Evolutionary conservation across 2,329 filamentous ascomycete species (phyloP).

Genomic region (Ophiostoma pallidulum): DNA sequence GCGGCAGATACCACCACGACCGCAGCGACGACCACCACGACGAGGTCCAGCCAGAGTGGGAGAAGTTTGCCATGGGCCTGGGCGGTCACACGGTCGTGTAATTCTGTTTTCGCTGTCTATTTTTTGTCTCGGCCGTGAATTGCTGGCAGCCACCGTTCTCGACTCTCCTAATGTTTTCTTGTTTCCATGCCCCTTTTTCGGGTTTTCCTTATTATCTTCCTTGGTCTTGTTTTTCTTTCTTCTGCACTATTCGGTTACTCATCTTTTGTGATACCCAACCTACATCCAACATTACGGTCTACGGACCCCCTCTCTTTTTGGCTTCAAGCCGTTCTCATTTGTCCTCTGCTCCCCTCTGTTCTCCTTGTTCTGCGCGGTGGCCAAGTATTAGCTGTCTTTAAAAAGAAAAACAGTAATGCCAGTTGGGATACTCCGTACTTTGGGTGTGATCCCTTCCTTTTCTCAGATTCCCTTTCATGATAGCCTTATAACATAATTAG

Average conservation of each 20-base stretch:
- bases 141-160: background rate
- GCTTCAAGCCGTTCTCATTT: background rate
- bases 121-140: background rate
- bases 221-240: background rate
- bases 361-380: too few relatives aligned
- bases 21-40: background rate
- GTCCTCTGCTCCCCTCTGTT: too few relatives aligned
- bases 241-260: background rate
- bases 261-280: conserved; percentile 13
- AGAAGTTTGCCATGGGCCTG: conserved; percentile 34
- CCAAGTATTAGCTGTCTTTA: too few relatives aligned
- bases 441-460: too few relatives aligned
- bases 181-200: background rate
- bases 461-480: too few relatives aligned
- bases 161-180: background rate
- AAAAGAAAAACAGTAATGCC: too few relatives aligned
- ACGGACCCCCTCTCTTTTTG: background rate
- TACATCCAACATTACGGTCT: background rate
- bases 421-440: too few relatives aligned
- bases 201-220: background rate
- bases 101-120: background rate
- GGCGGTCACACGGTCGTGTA: conserved; percentile 30
- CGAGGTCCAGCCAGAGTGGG: conserved; percentile 31
- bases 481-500: too few relatives aligned
- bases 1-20: conserved; percentile 16